These are phyloP conservation scores for Tilletia walkeri DNA, from an alignment of 1,284 basidiomycete species.

Conservation along the genomic window DNA sequence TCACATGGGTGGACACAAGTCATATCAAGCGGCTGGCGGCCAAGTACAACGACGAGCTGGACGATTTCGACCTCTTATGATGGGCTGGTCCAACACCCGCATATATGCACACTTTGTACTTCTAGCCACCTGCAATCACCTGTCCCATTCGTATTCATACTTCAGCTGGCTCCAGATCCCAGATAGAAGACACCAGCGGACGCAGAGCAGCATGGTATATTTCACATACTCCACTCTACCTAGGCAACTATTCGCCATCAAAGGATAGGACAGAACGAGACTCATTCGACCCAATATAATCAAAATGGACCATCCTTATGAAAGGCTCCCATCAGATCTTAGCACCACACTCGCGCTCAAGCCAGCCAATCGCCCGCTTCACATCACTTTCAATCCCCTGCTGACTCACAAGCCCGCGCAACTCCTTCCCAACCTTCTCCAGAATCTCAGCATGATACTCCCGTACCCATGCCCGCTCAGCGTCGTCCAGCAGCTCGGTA, in stretches of 20 bases:
- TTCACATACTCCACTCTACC: too few species aligned
- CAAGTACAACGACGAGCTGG: conserved; percentile 85
- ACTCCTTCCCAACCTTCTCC: conserved; percentile 72
- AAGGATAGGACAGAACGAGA: too few species aligned
- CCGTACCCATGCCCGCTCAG: conserved; percentile 80
- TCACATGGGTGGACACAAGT: conserved; percentile 98
- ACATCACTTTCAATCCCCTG: conserved; percentile 9
- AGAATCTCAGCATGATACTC: conserved; percentile 76
- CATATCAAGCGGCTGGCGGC: conserved; percentile 94
- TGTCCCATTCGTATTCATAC: not conserved
- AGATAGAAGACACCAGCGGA: too few species aligned
- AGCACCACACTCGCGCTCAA: conserved; percentile 10
- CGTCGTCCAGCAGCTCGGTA: conserved; percentile 63
- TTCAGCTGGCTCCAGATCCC: too few species aligned
- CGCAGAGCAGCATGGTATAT: too few species aligned
- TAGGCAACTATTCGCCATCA: too few species aligned
- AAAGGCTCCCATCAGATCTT: not conserved
- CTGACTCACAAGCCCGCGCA: conserved; percentile 60
- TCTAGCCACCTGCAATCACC: not conserved
- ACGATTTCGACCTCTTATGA: conserved; percentile 53
- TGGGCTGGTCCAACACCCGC: not conserved
- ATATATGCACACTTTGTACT: not conserved
- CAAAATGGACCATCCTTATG: too few species aligned
- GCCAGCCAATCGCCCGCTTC: conserved; percentile 10
- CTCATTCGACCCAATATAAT: too few species aligned